Evolutionary conservation across 176 grass and related monocot species (phyloP).

Genomic region (Aegilops sharonensis): DNA sequence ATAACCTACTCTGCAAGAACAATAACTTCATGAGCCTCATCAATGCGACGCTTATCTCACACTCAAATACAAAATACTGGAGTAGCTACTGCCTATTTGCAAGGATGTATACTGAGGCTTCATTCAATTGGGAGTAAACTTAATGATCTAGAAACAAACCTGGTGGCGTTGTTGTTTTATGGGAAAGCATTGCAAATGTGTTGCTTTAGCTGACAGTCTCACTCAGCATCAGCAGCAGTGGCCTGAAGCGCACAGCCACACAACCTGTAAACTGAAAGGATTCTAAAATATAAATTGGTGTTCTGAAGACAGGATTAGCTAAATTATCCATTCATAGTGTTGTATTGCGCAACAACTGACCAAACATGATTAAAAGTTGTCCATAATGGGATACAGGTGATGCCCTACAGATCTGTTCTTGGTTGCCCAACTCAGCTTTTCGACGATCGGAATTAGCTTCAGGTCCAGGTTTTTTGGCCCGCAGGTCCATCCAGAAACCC

Average conservation of each 20-base stretch:
- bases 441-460: background rate
- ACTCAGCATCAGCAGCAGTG: too few relatives aligned
- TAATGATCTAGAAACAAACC: background rate
- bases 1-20: background rate
- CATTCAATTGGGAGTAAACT: background rate
- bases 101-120: background rate
- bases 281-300: too few relatives aligned
- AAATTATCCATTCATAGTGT: background rate
- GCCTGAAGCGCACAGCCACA: too few relatives aligned
- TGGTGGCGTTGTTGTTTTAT: background rate
- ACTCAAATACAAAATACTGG: background rate
- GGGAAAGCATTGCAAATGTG: background rate
- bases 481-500: background rate
- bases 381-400: background rate
- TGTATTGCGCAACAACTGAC: background rate
- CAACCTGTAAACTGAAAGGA: too few relatives aligned
- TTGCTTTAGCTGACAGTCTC: too few relatives aligned
- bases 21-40: slow-evolving; percentile 1
- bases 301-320: background rate
- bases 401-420: background rate
- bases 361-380: slow-evolving; percentile 12
- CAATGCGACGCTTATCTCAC: background rate
- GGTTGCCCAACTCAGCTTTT: background rate
- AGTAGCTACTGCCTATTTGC: background rate
- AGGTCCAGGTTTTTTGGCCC: background rate